Evolutionary conservation across 108 stramenopile species (phyloP), one percentile per base, ranked within the genome.

Genomic region (Pseudonitzschia delicatissima): DNA sequence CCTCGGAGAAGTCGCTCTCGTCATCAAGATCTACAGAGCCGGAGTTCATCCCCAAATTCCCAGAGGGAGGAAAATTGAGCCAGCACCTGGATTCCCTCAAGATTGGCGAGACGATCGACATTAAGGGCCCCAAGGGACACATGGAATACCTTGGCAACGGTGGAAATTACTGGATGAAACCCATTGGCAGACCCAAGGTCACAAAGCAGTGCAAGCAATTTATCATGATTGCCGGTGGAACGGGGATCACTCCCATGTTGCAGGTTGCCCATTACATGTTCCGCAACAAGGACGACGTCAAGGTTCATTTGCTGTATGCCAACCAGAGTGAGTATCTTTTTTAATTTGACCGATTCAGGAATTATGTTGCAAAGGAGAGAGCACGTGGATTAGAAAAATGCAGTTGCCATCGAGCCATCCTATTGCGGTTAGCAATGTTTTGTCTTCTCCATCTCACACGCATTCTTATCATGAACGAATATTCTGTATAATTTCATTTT

Each of bases 151-250:
- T 77, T 35, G 74, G 71, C 0, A 67, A 49, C 29, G 79, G 75
- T 55, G 94, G 91, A 45, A 82, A 68, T 5, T 91, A 92, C 64
- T 77, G 71, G 13, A 79, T 90, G 64, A 80, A 90, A 45, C 82
- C 82, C 17, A 78, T 87, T 59, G 83, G 82, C 32, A 87, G 87
- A 72, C 83, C 86, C 26, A 55, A 79, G 17, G 73, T 90, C 66
- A 37, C 59, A 26, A 79, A 91, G 7, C 74, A 65, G 12, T 79
- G 77, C 35, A 79, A 75, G 5, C 77, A 91, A 58, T 76, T 99
- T 64, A 92, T 90, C 35, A 94, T 98, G 96, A 91, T 99, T 67
- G 97, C 97, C 21, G 98, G 98, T 7, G 98, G 98, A n/a, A 98
- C 98, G 8, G 98, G 98, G 13, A 96, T 99, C 72, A 99, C 98